Evolutionary conservation across 352 stramenopile genomes (phyloP), one percentile per base, ranked within the genome.

Genomic region (Globisporangium sylvaticum): DNA sequence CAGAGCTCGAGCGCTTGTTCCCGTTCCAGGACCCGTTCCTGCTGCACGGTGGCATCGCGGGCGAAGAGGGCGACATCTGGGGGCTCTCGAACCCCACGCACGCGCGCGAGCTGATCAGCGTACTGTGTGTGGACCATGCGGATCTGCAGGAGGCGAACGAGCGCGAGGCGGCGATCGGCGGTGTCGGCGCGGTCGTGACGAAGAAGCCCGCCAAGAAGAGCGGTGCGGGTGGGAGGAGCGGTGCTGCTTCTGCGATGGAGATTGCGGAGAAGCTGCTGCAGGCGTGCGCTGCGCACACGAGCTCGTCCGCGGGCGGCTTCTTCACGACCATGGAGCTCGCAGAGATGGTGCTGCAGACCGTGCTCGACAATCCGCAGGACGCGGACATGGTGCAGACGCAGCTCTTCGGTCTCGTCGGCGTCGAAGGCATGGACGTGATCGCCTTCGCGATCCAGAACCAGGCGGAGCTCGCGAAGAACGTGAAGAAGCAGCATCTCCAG

Each of bases 341-440:
- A 0, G 79, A 90, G 64, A 83, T 82, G 20, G 76, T 92, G 32
- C 65, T 90, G 22, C 83, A 95, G 68, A 91, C 75, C 0, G 70
- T 88, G 20, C 77, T 85, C 44, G 79, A 86, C 24, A 77, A 78
- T 67, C 66, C 58, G 37, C 69, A 70, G 32, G 78, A 91, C 64
- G 73, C 78, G 1, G 84, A 95, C 58, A 73, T 74, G 8, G 74
- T 90, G 22, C 84, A 93, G 60, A 74, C 78, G 70, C 84, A 91
- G 59, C 76, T 95, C 55, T 95, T 95, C 62, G 80, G 85, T 2
- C 85, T 95, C 50, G 81, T 95, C 1, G 87, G 87, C n/a, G 84
- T 91, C 20, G 85, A 95, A 56, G 85, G 87, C 68, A 91, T 95
- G 82, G 85, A 93, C 37, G 66, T 95, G 14, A 95, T 95, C 62